Evolutionary conservation across 2,329 filamentous ascomycete species (phyloP), one percentile per base, ranked within the genome.

Genomic region (Colletotrichum sp.): DNA sequence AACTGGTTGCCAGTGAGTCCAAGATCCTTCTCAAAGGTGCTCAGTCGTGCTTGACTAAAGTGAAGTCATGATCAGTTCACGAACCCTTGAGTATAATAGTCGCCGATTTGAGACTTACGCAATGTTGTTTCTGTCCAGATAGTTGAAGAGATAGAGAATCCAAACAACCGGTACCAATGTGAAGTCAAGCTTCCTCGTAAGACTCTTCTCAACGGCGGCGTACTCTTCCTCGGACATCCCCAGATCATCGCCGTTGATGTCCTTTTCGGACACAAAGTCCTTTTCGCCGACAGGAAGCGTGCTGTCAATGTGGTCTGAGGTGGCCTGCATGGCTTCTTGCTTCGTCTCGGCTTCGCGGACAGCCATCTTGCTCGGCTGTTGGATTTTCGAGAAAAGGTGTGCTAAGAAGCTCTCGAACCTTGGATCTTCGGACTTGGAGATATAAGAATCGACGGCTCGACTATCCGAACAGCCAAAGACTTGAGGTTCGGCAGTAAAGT

Each of bases 121-220:
- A 26, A 72, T 72, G 15, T 72, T 72, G 63, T 67, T 72, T 13
- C 70, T 60, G 64, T 72, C 64, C 6, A 72, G 63, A 3, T 72
- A 72, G 64, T 72, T 72, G 70, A 72, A 72, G 8, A 72, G 63
- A 48, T 72, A 68, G 12, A 72, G 64, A 60, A 60, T 44, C 30
- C 66, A 68, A 24, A 68, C 75, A 26, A 78, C 75, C 6, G 52
- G 66, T 9, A 81, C 62, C 18, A 81, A 67, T 1, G 79, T 81
- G 66, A 78, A 57, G 52, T 81, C 80, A 9, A 81, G 75, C 30
- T 78, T 79, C 30, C 76, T 75, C 4, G 79, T 78, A 5, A 81
- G 39, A 30, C 66, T 70, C 10, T 62, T 52, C 13, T 68, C 39
- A 6, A 28, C 22, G 5, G 69, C 62, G 13, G 62, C 30, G 8